These are phyloP conservation scores for Bremia lactucae DNA, from an alignment of 352 stramenopile genomes.

Conservation along the genomic window DNA sequence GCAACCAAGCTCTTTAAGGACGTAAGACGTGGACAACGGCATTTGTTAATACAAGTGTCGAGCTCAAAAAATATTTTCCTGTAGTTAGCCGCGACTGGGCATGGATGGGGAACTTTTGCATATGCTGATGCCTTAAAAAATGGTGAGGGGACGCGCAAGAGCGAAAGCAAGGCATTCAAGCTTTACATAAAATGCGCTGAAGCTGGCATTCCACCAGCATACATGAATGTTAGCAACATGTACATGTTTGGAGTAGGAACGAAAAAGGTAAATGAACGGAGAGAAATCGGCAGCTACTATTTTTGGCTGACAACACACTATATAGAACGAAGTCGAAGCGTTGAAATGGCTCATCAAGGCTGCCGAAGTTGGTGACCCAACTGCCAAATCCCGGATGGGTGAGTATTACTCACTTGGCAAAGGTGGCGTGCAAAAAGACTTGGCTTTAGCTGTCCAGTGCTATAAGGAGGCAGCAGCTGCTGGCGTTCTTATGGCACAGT, in stretches of 20 bases:
- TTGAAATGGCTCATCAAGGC: constrained; percentile 68
- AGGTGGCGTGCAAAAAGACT: constrained; percentile 36
- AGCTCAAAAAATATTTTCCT: background rate
- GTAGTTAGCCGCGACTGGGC: constrained; percentile 42
- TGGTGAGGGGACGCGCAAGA: constrained; percentile 63
- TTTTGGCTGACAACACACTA: background rate
- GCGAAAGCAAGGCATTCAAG: constrained; percentile 72
- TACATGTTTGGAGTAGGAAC: constrained; percentile 57
- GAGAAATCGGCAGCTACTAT: no score
- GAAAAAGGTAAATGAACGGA: constrained; percentile 66
- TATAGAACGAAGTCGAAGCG: constrained; percentile 59
- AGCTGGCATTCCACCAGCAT: constrained; percentile 49
- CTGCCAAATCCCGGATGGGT: constrained; percentile 59
- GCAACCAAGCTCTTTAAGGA: constrained; percentile 68
- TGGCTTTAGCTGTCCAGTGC: constrained; percentile 40
- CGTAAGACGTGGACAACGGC: constrained; percentile 15
- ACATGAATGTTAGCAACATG: constrained; percentile 80
- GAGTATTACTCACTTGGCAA: constrained; percentile 65
- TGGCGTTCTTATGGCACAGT: constrained; percentile 56
- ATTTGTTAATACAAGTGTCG: background rate
- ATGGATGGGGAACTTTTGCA: constrained; percentile 71
- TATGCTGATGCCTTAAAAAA: constrained; percentile 70
- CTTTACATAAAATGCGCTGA: constrained; percentile 63
- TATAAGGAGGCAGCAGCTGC: constrained; percentile 58
- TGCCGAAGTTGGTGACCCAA: constrained; percentile 58